A percentile compares a stretch with the other conserved stretches of the same genome.
These are phyloP conservation scores for Microdochium nivale DNA, from an alignment of 2,329 filamentous ascomycete species.

Conservation along the genomic window DNA sequence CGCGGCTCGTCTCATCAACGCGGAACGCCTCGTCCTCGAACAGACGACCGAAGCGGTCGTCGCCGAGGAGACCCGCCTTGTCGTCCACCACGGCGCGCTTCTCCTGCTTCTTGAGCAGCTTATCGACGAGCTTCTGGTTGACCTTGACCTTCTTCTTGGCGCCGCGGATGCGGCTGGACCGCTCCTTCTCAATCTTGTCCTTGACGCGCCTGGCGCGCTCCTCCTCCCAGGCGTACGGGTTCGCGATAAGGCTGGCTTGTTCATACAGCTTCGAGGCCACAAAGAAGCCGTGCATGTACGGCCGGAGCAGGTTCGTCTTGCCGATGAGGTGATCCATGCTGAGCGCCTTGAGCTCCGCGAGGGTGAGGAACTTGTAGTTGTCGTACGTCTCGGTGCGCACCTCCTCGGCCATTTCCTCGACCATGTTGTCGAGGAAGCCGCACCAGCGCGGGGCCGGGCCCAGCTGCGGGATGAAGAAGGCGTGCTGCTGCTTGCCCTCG, in stretches of 20 bases:
- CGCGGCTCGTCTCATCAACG: constrained; percentile 80
- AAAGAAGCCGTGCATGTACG: constrained; percentile 99
- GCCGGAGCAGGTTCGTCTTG: constrained; percentile 78
- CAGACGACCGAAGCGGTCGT: constrained; percentile 77
- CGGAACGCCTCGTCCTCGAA: constrained; percentile 92
- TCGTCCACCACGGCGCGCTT: constrained; percentile 49
- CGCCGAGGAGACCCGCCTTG: constrained; percentile 62
- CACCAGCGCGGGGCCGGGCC: constrained; percentile 95
- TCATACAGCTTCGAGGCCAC: constrained; percentile 93
- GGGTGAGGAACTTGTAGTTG: constrained; percentile 96
- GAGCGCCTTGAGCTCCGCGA: constrained; percentile 75
- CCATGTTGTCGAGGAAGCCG: constrained; percentile 91
- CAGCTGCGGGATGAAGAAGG: constrained; percentile 89
- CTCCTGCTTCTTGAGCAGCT: constrained; percentile 58
- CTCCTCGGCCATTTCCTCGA: constrained; percentile 96
- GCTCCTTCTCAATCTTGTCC: constrained; percentile 93
- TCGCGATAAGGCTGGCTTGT: constrained; percentile 84
- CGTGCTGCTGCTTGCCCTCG: constrained; percentile 89
- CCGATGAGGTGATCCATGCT: constrained; percentile 85
- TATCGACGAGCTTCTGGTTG: constrained; percentile 75
- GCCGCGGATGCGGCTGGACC: constrained; percentile 87
- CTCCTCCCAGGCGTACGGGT: constrained; percentile 90
- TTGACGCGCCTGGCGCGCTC: constrained; percentile 85
- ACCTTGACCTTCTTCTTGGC: constrained; percentile 98
- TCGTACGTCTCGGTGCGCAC: constrained; percentile 79